phyloP scores from a whole-genome alignment of 768 basidiomycete species.

The Russula abietina region DNA sequence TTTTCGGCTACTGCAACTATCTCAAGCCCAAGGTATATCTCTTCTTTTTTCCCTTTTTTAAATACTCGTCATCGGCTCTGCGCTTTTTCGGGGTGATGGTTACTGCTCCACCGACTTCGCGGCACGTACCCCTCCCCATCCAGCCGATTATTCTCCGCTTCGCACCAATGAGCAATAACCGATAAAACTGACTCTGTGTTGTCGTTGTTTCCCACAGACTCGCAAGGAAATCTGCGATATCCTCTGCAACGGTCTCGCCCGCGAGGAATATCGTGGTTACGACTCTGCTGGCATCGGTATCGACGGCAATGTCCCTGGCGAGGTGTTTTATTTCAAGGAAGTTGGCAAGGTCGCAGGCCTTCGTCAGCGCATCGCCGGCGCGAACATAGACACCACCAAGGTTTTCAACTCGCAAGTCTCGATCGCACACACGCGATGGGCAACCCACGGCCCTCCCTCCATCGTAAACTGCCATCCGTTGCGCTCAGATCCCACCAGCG shows the following conservation, averaged over 20 bases:
- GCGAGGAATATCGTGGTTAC: slow-evolving; percentile 97
- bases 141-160: neutral
- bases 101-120: neutral
- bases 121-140: neutral
- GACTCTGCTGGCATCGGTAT: slow-evolving; percentile 89
- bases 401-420: slow-evolving; percentile 82
- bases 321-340: slow-evolving; percentile 87
- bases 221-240: slow-evolving; percentile 78
- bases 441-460: slow-evolving; percentile 90
- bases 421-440: slow-evolving; percentile 99
- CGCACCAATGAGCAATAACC: neutral
- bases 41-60: neutral
- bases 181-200: neutral
- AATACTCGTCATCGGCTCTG: neutral
- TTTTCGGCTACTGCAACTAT: slow-evolving; percentile 94
- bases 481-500: slow-evolving; percentile 68
- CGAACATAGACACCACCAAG: slow-evolving; percentile 67
- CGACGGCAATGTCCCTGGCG: slow-evolving; percentile 81
- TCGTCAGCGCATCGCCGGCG: slow-evolving; percentile 78
- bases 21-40: slow-evolving; percentile 83
- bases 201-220: neutral
- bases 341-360: slow-evolving; percentile 95
- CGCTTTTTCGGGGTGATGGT: too few relatives aligned
- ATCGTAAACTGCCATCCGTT: slow-evolving; percentile 93
- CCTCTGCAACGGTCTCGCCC: slow-evolving; percentile 82